Base-by-base conservation (phyloP, 2,329 filamentous ascomycete genomes). In the Alternaria triticimaculans region DNA sequence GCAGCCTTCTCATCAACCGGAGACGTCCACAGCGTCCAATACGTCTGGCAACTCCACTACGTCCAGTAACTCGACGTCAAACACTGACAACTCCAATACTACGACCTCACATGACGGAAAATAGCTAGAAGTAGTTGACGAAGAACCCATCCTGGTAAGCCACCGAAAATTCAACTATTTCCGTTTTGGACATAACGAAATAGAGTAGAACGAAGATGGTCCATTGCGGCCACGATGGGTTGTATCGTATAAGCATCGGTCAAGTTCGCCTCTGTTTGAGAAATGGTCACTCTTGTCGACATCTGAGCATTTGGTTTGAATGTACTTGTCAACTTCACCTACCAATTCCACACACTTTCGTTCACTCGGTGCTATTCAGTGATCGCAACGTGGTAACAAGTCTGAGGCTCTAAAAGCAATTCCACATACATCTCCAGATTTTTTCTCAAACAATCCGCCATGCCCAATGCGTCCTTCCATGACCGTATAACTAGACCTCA, bases 1-100 rank as follows among this genome's bases (percentile, higher is more conserved):
- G 15, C 70, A 72, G 26, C 67, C 71, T 2, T 71, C 74, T 26
- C 67, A 67, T 37, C 71, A 75, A 48, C 59, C 67, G 25, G 20
- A 55, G 11, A 44, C 37, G 12, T 12, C 53, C 5, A 8, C 53
- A 18, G 9, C 23, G 15, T 20, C 53, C 21, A 15, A 11, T 21
- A 20, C 53, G 33, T 44, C 15, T 25, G 53, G 20, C 15, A 18
- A 18, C 37, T 28, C 37, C 23, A 28, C 48, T 25, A 8, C 23
- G 5, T 20, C 48, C n/a, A 10, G 8, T 18, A 28, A 30, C 9
- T 28, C 48, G 14, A 28, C 30, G 7, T 55, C 51, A 10, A 28
- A 28, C 3, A 14, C 73, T 70, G 46, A 67, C 60, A 20, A 2
- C 14, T 53, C 49, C 10, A n/a, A 37, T 3, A 14, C 2, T 15